These are phyloP conservation scores for Yamadazyma songkhlaensis DNA, from an alignment of 1,139 yeast genomes.

Conservation along the genomic window DNA sequence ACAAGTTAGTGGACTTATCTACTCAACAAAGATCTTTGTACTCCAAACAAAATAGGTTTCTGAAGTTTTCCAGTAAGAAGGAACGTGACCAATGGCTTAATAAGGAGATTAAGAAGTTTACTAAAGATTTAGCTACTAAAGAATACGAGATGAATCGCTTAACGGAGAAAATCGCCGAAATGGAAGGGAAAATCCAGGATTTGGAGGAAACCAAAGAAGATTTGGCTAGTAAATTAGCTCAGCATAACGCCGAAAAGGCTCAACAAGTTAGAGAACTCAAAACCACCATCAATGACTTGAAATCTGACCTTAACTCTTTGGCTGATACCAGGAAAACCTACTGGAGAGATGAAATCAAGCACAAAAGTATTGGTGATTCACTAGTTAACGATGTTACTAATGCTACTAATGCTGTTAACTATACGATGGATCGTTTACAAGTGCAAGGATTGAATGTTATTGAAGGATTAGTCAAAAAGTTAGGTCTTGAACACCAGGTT, in stretches of 20 bases:
- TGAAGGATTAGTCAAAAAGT: conserved; percentile 50
- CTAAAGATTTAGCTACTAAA: conserved; percentile 16
- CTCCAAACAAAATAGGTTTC: conserved; percentile 71
- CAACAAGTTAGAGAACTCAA: conserved; percentile 25
- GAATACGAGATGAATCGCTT: conserved; percentile 23
- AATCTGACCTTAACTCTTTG: conserved; percentile 38
- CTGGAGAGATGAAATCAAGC: conserved; percentile 79
- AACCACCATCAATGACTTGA: conserved; percentile 35
- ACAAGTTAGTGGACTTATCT: conserved; percentile 41
- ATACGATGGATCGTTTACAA: conserved; percentile 72
- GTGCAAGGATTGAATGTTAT: conserved; percentile 72
- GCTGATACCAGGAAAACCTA: conserved; percentile 66
- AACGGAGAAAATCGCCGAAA: conserved; percentile 17
- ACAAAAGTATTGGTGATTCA: conserved; percentile 54
- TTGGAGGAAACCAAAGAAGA: conserved; percentile 39
- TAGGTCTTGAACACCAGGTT: conserved; percentile 58
- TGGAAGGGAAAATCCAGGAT: conserved; percentile 18
- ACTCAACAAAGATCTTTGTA: conserved; percentile 62
- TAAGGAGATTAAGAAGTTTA: conserved; percentile 23
- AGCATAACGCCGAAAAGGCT: conserved; percentile 18
- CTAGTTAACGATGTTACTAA: conserved; percentile 51
- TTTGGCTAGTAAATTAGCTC: conserved; percentile 20
- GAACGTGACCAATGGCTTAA: conserved; percentile 74
- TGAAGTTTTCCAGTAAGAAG: conserved; percentile 50
- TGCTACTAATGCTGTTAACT: conserved; percentile 60